Evolutionary conservation across 768 basidiomycete species (phyloP), one percentile per base, ranked within the genome.

Genomic region (Calvatia gigantea): DNA sequence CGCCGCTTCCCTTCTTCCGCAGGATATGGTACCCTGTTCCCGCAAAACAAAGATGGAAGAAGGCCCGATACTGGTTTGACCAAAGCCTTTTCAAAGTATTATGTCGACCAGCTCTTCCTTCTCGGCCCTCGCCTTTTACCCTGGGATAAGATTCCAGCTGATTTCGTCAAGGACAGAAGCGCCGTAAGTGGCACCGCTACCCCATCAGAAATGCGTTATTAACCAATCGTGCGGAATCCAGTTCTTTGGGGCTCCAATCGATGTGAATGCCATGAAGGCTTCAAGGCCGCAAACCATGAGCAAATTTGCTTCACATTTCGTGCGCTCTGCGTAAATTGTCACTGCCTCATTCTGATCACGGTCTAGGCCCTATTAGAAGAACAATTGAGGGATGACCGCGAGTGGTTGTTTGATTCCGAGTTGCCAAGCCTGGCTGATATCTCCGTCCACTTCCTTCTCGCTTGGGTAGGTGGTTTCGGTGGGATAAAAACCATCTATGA

Each of bases 361-460:
- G 49, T 33, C 29, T 57, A 73, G 70, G 60, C 64, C 14, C 56
- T 74, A 6, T 27, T 74, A n/a, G 73, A 73, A 56, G 67, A 71
- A 55, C 74, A 84, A 63, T 69, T 85, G 27, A 64, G 68, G 14
- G 82, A 84, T 62, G 78, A 73, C 21, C 73, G 83, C 2, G 75
- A 79, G 61, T 86, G 82, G 81, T 69, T 84, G 7, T 76, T 84
- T 55, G 73, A 83, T 58, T 83, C 83, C 0, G 75, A 75, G 53
- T 55, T 68, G 0, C 81, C 83, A 7, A 73, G 78, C 38, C 65
- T 82, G 21, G 79, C 75, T 5, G 84, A 86, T 62, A 64, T 84
- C 31, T 75, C 79, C 2, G 70, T 78, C 6, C 75, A 83, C 57
- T 80, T 81, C 58, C 61, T 78, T 4, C 67, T 77, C 57, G 62